These are phyloP conservation scores for Erodium maritimum DNA, from an alignment of 345 rosid species.

Conservation along the genomic window DNA sequence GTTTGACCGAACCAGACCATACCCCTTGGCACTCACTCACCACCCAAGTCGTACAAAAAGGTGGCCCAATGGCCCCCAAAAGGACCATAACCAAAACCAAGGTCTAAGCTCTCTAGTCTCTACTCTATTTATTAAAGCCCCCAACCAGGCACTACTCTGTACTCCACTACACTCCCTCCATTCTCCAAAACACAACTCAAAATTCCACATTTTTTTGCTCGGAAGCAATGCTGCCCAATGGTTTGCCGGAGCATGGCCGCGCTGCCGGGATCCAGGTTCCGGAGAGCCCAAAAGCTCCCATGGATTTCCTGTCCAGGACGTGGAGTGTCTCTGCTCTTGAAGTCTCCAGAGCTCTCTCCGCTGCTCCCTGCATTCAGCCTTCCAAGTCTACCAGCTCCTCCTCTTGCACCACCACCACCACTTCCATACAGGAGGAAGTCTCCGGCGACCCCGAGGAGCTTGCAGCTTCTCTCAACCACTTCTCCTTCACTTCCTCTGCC, in stretches of 20 bases:
- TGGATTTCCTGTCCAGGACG: conserved; percentile 90
- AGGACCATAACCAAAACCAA: neutral
- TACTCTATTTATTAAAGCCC: neutral
- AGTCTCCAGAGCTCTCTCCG: conserved; percentile 64
- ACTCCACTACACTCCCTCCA: neutral
- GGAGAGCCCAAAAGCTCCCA: conserved; percentile 42
- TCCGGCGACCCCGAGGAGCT: conserved; percentile 17
- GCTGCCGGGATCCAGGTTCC: conserved; percentile 1
- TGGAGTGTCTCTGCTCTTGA: conserved; percentile 84
- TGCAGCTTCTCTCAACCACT: conserved; percentile 26
- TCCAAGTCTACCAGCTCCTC: conserved; percentile 25
- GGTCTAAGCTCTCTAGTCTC: neutral
- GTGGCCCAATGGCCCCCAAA: neutral
- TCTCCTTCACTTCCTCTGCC: conserved; percentile 58
- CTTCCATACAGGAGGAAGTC: conserved; percentile 52
- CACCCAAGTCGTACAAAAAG: neutral
- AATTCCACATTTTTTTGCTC: too few relatives aligned
- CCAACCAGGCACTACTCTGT: neutral
- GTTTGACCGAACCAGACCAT: neutral
- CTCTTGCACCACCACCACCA: conserved; percentile 34
- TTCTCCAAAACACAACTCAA: neutral
- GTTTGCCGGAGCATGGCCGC: neutral
- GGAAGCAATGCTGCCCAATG: neutral
- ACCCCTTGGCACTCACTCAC: too few relatives aligned
- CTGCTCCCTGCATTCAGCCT: conserved; percentile 3